Evolutionary conservation across 352 stramenopile genomes (phyloP), one percentile per base, ranked within the genome.

Genomic region (Phytopythium mirpurense): DNA sequence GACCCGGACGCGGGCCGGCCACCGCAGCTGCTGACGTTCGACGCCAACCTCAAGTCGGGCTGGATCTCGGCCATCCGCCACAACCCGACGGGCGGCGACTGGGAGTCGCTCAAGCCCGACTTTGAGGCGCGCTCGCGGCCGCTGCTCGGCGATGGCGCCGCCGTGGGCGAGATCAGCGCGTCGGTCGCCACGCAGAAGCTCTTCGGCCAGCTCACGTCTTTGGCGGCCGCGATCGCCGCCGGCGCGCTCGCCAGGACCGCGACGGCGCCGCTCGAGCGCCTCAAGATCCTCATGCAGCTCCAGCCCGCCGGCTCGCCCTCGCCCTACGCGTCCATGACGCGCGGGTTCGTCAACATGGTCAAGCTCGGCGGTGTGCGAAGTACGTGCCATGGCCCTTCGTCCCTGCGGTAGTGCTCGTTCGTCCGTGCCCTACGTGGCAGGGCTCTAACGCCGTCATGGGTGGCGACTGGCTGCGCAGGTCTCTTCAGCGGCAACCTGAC

Each of bases 241-340:
- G 80, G 82, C n/a, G 67, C 63, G 14, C 52, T 90, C 15, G 72
- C 74, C 9, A 77, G 84, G 26, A 89, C 82, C 9, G 71, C 67
- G 11, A 86, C 70, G 52, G 84, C 84, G 5, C 84, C 84, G 12
- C 58, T 95, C 3, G 84, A 95, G 54, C 73, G 84, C 0, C 51
- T 95, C 11, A 95, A 95, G 49, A 90, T 95, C 27, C 56, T 93
- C 11, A 89, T 88, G 67, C 84, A 95, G 54, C 55, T 86, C 60
- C 4, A 72, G 63, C 9, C 27, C 35, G 5, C 6, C 19, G 3
- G 48, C n/a, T 26, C 24, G 24, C 19, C 11, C 19, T 16, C 51
- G 27, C 78, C 74, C 23, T 91, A 91, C 52, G 56, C 56, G 3
- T 86, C 74, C 0, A 37, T 83, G 14, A 58, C 59, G 0, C 65